Conservation (phyloP, 495 filamentous ascomycete species). For the Daldinia loculata region DNA sequence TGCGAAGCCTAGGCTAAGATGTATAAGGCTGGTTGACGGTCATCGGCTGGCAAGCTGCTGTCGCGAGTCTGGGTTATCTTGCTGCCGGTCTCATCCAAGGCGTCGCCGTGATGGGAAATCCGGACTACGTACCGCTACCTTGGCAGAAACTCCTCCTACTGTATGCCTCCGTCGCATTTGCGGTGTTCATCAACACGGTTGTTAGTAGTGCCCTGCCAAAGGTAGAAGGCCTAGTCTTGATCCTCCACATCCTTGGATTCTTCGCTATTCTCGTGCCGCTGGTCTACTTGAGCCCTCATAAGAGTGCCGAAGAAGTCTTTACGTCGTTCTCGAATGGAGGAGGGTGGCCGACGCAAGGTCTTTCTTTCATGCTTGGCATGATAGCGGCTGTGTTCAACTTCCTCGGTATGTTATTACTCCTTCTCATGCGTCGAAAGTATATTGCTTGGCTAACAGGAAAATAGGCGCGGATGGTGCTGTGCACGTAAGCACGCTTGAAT, state of each 20-base stretch:
- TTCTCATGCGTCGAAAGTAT: neutral
- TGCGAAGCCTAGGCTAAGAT: neutral
- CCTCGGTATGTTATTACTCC: neutral
- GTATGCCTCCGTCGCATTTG: slow-evolving; percentile 51
- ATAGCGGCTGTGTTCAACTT: slow-evolving; percentile 8
- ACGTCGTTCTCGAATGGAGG: slow-evolving; percentile 58
- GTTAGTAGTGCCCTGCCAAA: slow-evolving; percentile 53
- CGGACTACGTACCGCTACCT: slow-evolving; percentile 16
- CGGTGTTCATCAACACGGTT: slow-evolving; percentile 56
- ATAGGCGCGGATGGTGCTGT: slow-evolving; percentile 10
- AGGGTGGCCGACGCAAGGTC: slow-evolving; percentile 52
- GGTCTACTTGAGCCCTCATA: slow-evolving; percentile 57
- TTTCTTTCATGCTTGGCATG: slow-evolving; percentile 48
- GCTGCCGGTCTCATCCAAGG: slow-evolving; percentile 68
- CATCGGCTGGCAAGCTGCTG: slow-evolving; percentile 67
- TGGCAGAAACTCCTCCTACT: slow-evolving; percentile 63
- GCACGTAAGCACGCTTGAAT: neutral
- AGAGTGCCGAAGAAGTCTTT: slow-evolving; percentile 35
- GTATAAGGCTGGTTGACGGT: slow-evolving; percentile 63
- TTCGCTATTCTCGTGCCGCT: slow-evolving; percentile 62
- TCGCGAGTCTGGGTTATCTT: slow-evolving; percentile 63
- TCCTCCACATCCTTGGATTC: slow-evolving; percentile 61
- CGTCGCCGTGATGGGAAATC: slow-evolving; percentile 22
- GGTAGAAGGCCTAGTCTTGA: slow-evolving; percentile 56
- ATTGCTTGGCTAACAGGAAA: neutral